Conservation (phyloP, 228 moss, liverwort and hornwort genomes). For the Sphagnum fallax region DNA sequence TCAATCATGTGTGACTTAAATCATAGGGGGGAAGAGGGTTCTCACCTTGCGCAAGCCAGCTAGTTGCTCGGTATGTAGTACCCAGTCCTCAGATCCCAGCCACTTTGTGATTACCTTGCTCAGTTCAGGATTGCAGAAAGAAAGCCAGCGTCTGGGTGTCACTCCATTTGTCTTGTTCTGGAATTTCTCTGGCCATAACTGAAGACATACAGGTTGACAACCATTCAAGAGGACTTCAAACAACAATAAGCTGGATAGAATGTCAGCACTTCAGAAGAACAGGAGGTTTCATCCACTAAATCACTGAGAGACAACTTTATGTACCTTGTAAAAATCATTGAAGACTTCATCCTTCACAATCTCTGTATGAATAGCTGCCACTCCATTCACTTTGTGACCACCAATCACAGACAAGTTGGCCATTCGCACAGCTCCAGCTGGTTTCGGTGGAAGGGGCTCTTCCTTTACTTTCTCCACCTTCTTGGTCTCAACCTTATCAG, state of each 20-base stretch:
- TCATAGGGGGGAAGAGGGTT: no score
- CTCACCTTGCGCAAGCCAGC: slow-evolving; percentile 60
- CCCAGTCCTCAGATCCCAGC: slow-evolving; percentile 95
- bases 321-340: slow-evolving; percentile 87
- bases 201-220: not conserved
- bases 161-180: slow-evolving; percentile 99
- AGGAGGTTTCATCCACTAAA: not conserved
- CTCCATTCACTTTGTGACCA: slow-evolving; percentile 89
- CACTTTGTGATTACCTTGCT: slow-evolving; percentile 88
- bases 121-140: slow-evolving; percentile 91
- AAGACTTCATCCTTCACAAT: slow-evolving; percentile 95
- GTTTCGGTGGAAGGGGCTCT: slow-evolving; percentile 15
- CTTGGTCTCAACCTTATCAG: slow-evolving; percentile 8
- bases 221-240: not conserved
- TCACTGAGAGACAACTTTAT: not conserved
- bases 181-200: slow-evolving; percentile 98
- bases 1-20: no score
- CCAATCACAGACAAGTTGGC: slow-evolving; percentile 91
- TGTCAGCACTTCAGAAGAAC: not conserved
- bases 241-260: not conserved
- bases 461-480: slow-evolving; percentile 19
- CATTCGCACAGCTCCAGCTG: slow-evolving; percentile 68
- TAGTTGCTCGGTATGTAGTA: slow-evolving; percentile 82
- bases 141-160: slow-evolving; percentile 92
- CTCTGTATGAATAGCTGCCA: slow-evolving; percentile 87